Conservation (phyloP, 306 rosid genomes). For the Medicago truncatula region MtrunA17r5.0-ANR NC_053043.1:40056501-40057000, state of each 20-base stretch:
- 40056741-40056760: not conserved
- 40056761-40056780: not conserved
- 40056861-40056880: too few species aligned
- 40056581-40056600: slow-evolving; percentile 67
- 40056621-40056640: slow-evolving; percentile 67
- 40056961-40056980: not conserved
- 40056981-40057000: not conserved
- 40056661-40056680: slow-evolving; percentile 33
- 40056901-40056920: too few species aligned
- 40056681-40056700: not conserved
- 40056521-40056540: slow-evolving; percentile 21
- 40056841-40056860: too few species aligned
- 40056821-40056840: not conserved
- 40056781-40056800: too few species aligned
- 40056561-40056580: slow-evolving; percentile 52
- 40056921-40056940: not conserved
- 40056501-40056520: slow-evolving; percentile 33
- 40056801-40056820: not conserved
- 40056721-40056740: not conserved
- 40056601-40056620: slow-evolving; percentile 72
- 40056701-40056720: not conserved
- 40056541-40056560: slow-evolving; percentile 17
- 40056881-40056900: too few species aligned
- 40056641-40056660: slow-evolving; percentile 73
- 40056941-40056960: not conserved